phyloP scores from a whole-genome alignment of 495 filamentous ascomycete species.

The Aspergillus baeticus region DNA sequence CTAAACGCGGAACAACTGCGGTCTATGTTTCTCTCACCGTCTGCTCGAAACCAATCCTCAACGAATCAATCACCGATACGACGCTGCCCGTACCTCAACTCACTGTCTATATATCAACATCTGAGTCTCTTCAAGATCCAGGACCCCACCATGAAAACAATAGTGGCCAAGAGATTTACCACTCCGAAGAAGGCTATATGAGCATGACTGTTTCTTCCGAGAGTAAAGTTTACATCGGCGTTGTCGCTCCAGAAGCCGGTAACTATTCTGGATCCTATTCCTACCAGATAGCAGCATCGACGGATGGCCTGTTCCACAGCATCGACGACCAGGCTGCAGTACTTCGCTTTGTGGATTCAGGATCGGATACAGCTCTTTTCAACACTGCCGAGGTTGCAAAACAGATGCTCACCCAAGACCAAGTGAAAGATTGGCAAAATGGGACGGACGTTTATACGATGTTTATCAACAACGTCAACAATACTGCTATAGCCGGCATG shows the following conservation, averaged over 20 bases:
- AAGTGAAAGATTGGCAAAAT: slow-evolving; percentile 55
- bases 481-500: slow-evolving; percentile 62
- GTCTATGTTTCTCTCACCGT: slow-evolving; percentile 81
- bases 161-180: slow-evolving; percentile 37
- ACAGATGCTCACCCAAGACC: slow-evolving; percentile 57
- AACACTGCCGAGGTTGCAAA: slow-evolving; percentile 55
- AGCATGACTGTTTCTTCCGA: slow-evolving; percentile 35
- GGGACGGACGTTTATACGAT: slow-evolving; percentile 65
- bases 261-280: slow-evolving; percentile 62
- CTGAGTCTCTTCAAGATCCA: slow-evolving; percentile 61
- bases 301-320: slow-evolving; percentile 67
- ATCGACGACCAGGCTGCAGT: slow-evolving; percentile 48
- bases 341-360: slow-evolving; percentile 76
- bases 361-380: slow-evolving; percentile 71
- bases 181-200: slow-evolving; percentile 58
- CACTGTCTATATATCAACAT: slow-evolving; percentile 72
- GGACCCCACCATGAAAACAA: slow-evolving; percentile 53
- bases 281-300: slow-evolving; percentile 81
- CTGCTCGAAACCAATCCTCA: slow-evolving; percentile 66
- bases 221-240: slow-evolving; percentile 68
- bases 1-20: slow-evolving; percentile 40
- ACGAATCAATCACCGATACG: slow-evolving; percentile 29
- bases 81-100: slow-evolving; percentile 61
- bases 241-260: slow-evolving; percentile 64
- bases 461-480: slow-evolving; percentile 69